Conservation (phyloP, 225 moss, liverwort and hornwort genomes). For the Marchantia polymorpha region DNA sequence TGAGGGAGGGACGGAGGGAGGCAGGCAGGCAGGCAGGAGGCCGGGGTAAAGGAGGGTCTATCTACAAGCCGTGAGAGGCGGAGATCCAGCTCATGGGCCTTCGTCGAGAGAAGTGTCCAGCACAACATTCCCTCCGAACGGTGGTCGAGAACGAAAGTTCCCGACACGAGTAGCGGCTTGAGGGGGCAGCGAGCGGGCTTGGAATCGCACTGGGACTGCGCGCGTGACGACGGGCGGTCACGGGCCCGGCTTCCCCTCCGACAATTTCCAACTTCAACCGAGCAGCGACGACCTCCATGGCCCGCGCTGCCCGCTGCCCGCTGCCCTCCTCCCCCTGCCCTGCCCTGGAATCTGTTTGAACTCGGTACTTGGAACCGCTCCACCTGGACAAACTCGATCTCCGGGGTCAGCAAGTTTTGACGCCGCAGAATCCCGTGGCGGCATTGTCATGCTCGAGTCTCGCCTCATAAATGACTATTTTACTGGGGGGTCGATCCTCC, state of each 20-base stretch:
- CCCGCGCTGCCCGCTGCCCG: too few relatives aligned
- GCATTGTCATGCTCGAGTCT: not conserved
- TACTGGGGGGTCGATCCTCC: not conserved
- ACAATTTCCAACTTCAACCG: not conserved
- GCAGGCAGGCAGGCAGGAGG: too few relatives aligned
- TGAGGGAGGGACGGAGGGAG: not conserved
- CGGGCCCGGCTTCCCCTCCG: not conserved
- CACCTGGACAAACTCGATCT: not conserved
- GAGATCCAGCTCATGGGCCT: not conserved
- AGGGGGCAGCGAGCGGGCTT: not conserved
- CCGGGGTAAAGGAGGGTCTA: not conserved
- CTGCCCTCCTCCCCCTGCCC: too few relatives aligned
- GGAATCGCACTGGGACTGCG: not conserved
- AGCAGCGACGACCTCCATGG: too few relatives aligned
- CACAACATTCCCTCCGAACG: not conserved
- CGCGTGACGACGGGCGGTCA: not conserved
- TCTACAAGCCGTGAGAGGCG: not conserved
- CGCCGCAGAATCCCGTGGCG: constrained; percentile 1
- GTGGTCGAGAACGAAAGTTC: constrained; percentile 2
- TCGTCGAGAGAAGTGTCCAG: not conserved
- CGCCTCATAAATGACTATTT: not conserved
- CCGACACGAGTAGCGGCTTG: not conserved
- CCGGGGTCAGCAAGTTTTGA: not conserved
- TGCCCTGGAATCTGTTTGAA: not conserved
- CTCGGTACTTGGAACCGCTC: too few relatives aligned